Base-by-base conservation (phyloP, 768 basidiomycete genomes). In the Boletus patriciae region DNA sequence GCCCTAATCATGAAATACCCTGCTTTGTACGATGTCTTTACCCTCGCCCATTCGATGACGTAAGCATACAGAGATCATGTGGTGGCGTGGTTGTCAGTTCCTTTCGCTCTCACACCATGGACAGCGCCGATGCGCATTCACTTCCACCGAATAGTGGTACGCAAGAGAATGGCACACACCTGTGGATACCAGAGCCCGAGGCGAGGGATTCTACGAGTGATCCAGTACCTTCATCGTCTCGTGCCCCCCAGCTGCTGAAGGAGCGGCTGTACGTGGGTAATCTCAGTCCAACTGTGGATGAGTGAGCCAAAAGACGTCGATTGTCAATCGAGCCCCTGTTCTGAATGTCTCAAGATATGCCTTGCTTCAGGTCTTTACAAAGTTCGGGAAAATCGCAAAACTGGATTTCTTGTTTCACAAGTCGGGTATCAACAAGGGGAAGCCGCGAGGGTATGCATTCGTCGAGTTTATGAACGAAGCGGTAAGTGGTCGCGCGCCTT, bases 391-490 rank as follows among this genome's bases (percentile, higher is more conserved):
- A 73, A 82, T 98, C 58, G 83, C 92, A 21, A 92, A 94, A 62
- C 82, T 98, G 50, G 97, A 99, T 73, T 98, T 86, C 71, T 80
- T 98, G 60, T 98, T 98, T 68, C 95, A 99, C 79, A 98, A 96
- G 74, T 78, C 88, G 0, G 97, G 96, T 0, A 80, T 85, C 13
- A 73, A 87, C 66, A 94, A 88, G 69, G 97, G 97, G 18, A 97
- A 92, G 70, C 95, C 97, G 1, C 80, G 95, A 13, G 96, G 97
- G 6, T 98, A 96, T 72, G 95, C 94, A 0, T 99, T 98, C 63
- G 74, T 99, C 34, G 92, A 98, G 74, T 98, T 86, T 66, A 79
- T 79, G 31, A 81, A 81, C 43, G 80, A 86, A 74, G 83, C 86
- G 74, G 96, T 98, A 74, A 78, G 91, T 86, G 50, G 21, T 25